phyloP scores from a whole-genome alignment of 1,139 yeast genomes.

The Spathaspora sp. region DNA sequence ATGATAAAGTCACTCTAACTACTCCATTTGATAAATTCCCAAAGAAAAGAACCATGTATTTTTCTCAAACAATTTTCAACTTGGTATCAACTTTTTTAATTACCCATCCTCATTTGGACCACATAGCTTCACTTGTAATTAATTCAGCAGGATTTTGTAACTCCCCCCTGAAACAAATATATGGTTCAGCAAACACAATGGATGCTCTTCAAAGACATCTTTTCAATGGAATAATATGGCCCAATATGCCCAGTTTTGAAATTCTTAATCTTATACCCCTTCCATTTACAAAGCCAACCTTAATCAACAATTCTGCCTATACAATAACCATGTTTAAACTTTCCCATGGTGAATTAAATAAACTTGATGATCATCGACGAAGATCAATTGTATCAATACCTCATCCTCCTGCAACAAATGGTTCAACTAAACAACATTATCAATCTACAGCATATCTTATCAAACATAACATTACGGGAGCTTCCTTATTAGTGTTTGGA shows the following conservation, averaged over 20 bases:
- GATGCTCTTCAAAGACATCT: constrained; percentile 53
- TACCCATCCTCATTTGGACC: constrained; percentile 87
- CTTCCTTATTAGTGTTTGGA: constrained; percentile 65
- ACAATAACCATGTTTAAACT: constrained; percentile 34
- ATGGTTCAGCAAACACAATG: constrained; percentile 56
- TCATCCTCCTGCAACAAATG: constrained; percentile 4
- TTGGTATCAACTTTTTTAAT: constrained; percentile 51
- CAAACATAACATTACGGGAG: constrained; percentile 26
- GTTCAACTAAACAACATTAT: constrained; percentile 18
- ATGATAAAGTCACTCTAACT: constrained; percentile 15
- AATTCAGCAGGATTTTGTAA: constrained; percentile 62
- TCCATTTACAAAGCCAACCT: constrained; percentile 16
- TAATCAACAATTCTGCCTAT: constrained; percentile 20
- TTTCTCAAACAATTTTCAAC: constrained; percentile 31
- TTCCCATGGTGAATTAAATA: constrained; percentile 37
- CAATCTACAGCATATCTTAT: constrained; percentile 53
- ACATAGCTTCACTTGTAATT: constrained; percentile 64
- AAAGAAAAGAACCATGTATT: constrained; percentile 7
- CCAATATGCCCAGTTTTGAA: constrained; percentile 53
- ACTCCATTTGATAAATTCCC: constrained; percentile 30
- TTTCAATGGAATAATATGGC: constrained; percentile 83
- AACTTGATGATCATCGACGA: constrained; percentile 7
- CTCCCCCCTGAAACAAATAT: constrained; percentile 37
- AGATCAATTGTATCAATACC: constrained; percentile 11
- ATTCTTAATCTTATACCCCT: constrained; percentile 22